Conservation (phyloP, 2,329 filamentous ascomycete genomes). For the Aspergillus terreus region DNA sequence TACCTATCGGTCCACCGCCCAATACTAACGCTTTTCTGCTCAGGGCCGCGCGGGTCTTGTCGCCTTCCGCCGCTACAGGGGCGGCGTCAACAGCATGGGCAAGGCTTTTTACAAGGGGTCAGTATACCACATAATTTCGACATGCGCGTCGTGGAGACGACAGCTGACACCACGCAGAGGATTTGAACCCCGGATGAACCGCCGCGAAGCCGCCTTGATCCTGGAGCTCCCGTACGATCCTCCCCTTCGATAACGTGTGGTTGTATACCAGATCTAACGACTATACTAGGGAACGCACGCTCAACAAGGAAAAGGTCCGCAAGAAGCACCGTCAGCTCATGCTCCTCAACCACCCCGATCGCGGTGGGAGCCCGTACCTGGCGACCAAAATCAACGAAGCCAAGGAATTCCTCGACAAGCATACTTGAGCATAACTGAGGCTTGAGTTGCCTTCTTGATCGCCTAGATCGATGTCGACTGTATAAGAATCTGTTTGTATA, state of each 20-base stretch:
- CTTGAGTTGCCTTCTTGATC: background rate
- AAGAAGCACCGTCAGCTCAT: slow-evolving; percentile 95
- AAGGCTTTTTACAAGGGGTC: slow-evolving; percentile 91
- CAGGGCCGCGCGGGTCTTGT: slow-evolving; percentile 91
- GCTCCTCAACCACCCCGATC: slow-evolving; percentile 96
- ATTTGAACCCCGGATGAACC: slow-evolving; percentile 94
- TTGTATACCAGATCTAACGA: slow-evolving; percentile 7
- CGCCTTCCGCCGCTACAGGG: slow-evolving; percentile 75
- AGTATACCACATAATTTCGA: slow-evolving; percentile 10
- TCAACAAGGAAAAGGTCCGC: slow-evolving; percentile 90
- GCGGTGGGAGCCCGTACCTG: slow-evolving; percentile 91
- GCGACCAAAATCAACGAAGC: slow-evolving; percentile 98
- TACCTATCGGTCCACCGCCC: background rate
- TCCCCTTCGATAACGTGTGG: background rate
- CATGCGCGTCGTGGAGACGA: background rate
- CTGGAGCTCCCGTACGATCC: slow-evolving; percentile 75
- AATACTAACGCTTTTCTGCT: slow-evolving; percentile 14
- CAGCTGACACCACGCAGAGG: slow-evolving; percentile 46
- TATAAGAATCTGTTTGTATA: slow-evolving; percentile 16
- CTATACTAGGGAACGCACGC: slow-evolving; percentile 66
- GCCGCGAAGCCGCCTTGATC: slow-evolving; percentile 85
- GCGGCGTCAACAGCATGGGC: slow-evolving; percentile 68
- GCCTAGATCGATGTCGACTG: too few species aligned
- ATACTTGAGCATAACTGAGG: slow-evolving; percentile 21
- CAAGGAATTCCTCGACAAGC: slow-evolving; percentile 91